Evolutionary conservation across 495 filamentous ascomycete species (phyloP).

Genomic region (Penicillium robsamsonii): DNA sequence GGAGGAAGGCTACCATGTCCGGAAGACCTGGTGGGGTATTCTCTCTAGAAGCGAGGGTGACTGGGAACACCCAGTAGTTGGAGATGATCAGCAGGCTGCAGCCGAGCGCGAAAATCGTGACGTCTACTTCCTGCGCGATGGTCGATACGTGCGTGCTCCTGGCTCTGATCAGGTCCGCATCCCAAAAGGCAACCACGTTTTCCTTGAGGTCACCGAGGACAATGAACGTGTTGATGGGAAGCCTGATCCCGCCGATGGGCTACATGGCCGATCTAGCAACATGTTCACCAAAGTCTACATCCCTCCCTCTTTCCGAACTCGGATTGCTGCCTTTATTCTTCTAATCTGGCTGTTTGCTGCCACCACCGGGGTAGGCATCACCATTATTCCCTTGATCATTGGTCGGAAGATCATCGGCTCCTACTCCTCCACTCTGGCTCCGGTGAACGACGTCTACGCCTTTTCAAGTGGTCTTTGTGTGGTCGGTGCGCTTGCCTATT

Average conservation of each 20-base stretch:
- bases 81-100: slow-evolving; percentile 33
- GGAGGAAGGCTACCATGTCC: slow-evolving; percentile 71
- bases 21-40: slow-evolving; percentile 53
- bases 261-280: slow-evolving; percentile 62
- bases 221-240: slow-evolving; percentile 62
- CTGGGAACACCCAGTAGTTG: slow-evolving; percentile 45
- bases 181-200: slow-evolving; percentile 76
- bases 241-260: slow-evolving; percentile 56
- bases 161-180: slow-evolving; percentile 92
- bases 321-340: slow-evolving; percentile 82
- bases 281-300: slow-evolving; percentile 84
- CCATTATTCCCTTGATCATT: slow-evolving; percentile 83
- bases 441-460: slow-evolving; percentile 93
- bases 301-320: slow-evolving; percentile 76
- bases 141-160: slow-evolving; percentile 85
- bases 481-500: slow-evolving; percentile 63
- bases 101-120: slow-evolving; percentile 38
- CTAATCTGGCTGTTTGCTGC: slow-evolving; percentile 94
- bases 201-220: slow-evolving; percentile 73
- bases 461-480: slow-evolving; percentile 85
- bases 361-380: slow-evolving; percentile 82
- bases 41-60: slow-evolving; percentile 50
- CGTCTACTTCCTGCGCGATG: slow-evolving; percentile 63
- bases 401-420: slow-evolving; percentile 72
- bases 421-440: slow-evolving; percentile 62